Evolutionary conservation across 2,329 filamentous ascomycete species (phyloP).

Genomic region (Cercospora nicotianae): DNA sequence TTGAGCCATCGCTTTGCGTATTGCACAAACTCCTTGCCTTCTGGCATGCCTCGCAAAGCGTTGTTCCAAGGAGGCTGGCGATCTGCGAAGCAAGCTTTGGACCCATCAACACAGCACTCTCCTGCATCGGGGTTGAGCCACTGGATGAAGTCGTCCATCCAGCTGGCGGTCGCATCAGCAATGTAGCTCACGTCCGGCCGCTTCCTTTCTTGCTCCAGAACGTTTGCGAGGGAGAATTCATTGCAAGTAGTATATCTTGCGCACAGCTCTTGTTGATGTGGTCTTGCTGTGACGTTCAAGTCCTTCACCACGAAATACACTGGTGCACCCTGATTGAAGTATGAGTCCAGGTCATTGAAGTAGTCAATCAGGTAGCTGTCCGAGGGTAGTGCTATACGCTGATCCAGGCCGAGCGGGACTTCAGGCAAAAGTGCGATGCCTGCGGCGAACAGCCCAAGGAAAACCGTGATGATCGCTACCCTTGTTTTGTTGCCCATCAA

Average conservation of each 20-base stretch:
- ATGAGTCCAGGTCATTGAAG: slow-evolving; percentile 93
- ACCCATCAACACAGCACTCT: slow-evolving; percentile 64
- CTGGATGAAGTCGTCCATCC: slow-evolving; percentile 94
- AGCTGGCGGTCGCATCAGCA: slow-evolving; percentile 82
- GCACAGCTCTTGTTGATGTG: slow-evolving; percentile 82
- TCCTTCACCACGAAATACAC: slow-evolving; percentile 92
- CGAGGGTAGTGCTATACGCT: slow-evolving; percentile 88
- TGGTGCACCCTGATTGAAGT: slow-evolving; percentile 86
- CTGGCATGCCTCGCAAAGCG: slow-evolving; percentile 85
- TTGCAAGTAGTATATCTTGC: slow-evolving; percentile 89
- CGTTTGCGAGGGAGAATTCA: slow-evolving; percentile 77
- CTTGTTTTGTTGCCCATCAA: slow-evolving; percentile 81
- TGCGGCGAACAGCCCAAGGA: slow-evolving; percentile 83
- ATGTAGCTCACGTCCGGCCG: slow-evolving; percentile 85
- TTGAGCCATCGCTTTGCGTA: slow-evolving; percentile 83
- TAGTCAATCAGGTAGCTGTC: slow-evolving; percentile 94
- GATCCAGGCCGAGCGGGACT: slow-evolving; percentile 84
- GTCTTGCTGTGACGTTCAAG: slow-evolving; percentile 73
- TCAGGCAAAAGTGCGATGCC: slow-evolving; percentile 81
- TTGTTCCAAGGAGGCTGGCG: slow-evolving; percentile 84
- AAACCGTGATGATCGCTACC: slow-evolving; percentile 71
- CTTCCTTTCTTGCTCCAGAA: slow-evolving; percentile 92
- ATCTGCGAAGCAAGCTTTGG: slow-evolving; percentile 71
- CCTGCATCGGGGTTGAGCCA: slow-evolving; percentile 91
- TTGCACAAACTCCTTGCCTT: slow-evolving; percentile 83